Evolutionary conservation across 768 basidiomycete genomes (phyloP), one percentile per base, ranked within the genome.

Genomic region (Amanita molliuscula): DNA sequence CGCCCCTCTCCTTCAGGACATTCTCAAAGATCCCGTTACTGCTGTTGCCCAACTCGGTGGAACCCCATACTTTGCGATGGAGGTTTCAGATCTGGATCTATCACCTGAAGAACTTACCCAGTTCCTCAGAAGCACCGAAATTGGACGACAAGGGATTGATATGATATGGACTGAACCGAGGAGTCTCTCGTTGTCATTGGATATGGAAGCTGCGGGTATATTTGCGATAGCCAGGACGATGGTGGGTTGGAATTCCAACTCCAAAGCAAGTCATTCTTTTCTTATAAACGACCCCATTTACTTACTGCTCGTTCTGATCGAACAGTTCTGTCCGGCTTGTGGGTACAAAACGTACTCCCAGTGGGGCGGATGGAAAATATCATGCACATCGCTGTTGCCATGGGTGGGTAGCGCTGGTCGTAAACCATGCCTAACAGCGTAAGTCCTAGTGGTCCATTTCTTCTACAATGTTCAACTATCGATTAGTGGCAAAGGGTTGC

Each of bases 351-450:
- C 82, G 0, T 88, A 89, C 58, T 87, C 90, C 0, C 71, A 89
- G 56, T 97, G 95, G 95, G 92, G 81, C 3, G 95, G 95, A 0
- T 99, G 93, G 94, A 99, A 99, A 66, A 67, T 93, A 1, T 75
- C 78, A 3, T 99, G 95, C 63, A 69, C 76, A 5, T 76, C 86
- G 0, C 63, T 88, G 23, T 64, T 90, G 16, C 87, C 88, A 5
- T 89, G 88, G 84, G 72, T 76, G 5, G 74, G 84, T 53, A 81
- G 81, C 48, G 65, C 67, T 35, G 77, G 73, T 36, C 73, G 69
- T 56, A 79, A 77, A 58, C 81, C 82, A 3, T 91, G 89, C 68
- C 76, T 76, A 4, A 82, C 88, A 35, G 75, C 67, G 86, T 90
- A 69, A 33, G 79, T 48, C 16, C 42, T 31, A 34, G 37, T 25